Base-by-base conservation (phyloP, 225 moss, liverwort and hornwort genomes). In the Antitrichia curtipendula region DNA sequence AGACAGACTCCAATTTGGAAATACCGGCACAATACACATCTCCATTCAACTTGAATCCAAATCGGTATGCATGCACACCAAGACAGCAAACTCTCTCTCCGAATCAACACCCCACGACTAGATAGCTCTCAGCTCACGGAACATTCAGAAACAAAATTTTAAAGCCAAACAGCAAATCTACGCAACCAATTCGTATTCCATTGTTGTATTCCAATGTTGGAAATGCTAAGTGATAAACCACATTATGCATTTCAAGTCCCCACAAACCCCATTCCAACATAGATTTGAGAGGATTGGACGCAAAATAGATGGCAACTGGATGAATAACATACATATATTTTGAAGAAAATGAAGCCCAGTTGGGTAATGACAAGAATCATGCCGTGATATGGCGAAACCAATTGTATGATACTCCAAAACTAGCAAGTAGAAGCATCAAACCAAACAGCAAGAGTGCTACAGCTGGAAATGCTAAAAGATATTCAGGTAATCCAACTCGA, bases 341-440 rank as follows among this genome's bases (percentile, higher is more conserved):
- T 63, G 50, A 82, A 89, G 76, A 40, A 87, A 87, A 72, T 81
- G 63, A 45, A 34, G 77, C 85, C 82, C 84, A 86, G 85, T 65
- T 15, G 77, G 77, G 85, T 63, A 64, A 64, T 78, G 65, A 89
- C 73, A 87, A 87, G 85, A 87, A 91, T 89, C 82, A 85, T 36
- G 75, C 82, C 40, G 41, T 34, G 54, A 77, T 56, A 63, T 40
- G 76, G 66, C 76, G 70, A 83, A 90, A 88, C 88, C 81, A 89
- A 87, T 84, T 78, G 82, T 64, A 87, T 77, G 82, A 86, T 81
- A 82, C 82, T 88, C 72, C 70, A 76, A 49, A 85, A 85, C 72
- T 82, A 85, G 64, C 45, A 69, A 91, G 78, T 82, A 81, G 86
- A 78, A 83, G 87, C 65, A 82, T 38, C 82, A 79, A 85, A 81